Base-by-base conservation (phyloP, 192 early-diverging fungal species). In the Gamsiella multidivaricata region DNA sequence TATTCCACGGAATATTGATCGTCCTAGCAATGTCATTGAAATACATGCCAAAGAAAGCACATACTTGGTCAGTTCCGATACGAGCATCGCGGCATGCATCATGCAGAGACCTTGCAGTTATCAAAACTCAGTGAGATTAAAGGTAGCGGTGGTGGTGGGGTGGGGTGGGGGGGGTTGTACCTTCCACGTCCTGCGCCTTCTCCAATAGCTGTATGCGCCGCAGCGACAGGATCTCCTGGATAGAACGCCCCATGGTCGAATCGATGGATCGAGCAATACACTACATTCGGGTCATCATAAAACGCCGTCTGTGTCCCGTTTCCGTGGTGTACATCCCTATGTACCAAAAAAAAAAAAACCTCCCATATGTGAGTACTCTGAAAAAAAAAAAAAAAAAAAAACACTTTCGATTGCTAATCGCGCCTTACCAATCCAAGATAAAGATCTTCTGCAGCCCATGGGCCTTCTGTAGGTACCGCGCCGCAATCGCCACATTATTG, bases 251-350 rank as follows among this genome's bases (percentile, higher is more conserved):
- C 91, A 39, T 88, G 66, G 29, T 97, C 94, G 74, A 91, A 91
- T 3, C 95, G 86, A 80, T 97, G 96, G n/a, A 98, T 66, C 43
- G 94, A 95, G 33, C 93, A 84, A 65, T 95, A 96, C 7, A 97
- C 81, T 1, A 97, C 93, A 62, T 88, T 78, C 1, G 89, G 86
- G 57, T 96, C 90, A 2, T 85, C 61, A 71, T 89, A 89, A 61
- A 98, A 98, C 3, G 84, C 82, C 2, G 90, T 86, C 51, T 98
- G 95, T 25, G 92, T 97, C 1, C 96, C 96, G 63, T 98, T 98
- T 17, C 95, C 96, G 65, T 97, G 95, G 76, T 98, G 96, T n/a
- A 97, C 83, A 72, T 98, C 96, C 95, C 84, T 85, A 72, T 22
- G 18, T 5, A 28, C 31, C 50, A 23, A 49, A 31, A 28, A 23